A percentile compares a stretch with the other conserved stretches of the same genome.
Evolutionary conservation across 2,329 filamentous ascomycete species (phyloP).

Genomic region (Trichophyton simii): DNA sequence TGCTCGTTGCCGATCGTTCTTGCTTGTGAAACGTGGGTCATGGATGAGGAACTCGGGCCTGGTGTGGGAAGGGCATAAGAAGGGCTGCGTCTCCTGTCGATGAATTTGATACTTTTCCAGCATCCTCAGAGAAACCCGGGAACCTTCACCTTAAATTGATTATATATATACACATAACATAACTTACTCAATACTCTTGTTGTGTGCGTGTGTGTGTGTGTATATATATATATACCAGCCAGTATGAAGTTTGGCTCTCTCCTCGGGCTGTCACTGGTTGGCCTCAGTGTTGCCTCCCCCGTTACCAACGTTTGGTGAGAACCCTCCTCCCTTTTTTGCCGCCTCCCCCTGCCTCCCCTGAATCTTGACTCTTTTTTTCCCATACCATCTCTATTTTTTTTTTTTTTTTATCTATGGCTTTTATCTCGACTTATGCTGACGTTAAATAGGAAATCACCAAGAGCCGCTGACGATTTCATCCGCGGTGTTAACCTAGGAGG

Average conservation of each 20-base stretch:
- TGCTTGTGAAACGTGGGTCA: neutral
- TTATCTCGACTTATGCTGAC: neutral
- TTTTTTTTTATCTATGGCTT: too few relatives aligned
- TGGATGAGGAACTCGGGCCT: neutral
- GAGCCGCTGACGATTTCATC: constrained; percentile 22
- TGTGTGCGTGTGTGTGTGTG: neutral
- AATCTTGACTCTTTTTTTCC: too few relatives aligned
- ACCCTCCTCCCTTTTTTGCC: neutral
- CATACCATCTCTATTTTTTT: too few relatives aligned
- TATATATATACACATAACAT: neutral
- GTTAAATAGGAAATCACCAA: neutral
- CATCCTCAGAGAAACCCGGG: neutral
- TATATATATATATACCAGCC: neutral
- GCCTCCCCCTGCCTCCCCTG: neutral
- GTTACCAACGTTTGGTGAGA: neutral
- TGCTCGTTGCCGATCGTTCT: neutral
- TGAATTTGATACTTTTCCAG: neutral
- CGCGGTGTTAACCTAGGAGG: constrained; percentile 55
- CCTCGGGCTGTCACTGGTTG: neutral
- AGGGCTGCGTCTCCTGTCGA: neutral
- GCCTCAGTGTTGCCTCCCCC: neutral
- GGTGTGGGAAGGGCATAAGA: neutral
- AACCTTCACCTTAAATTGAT: neutral
- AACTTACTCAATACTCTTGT: neutral
- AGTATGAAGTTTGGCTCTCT: neutral